Conservation (phyloP, 2,329 filamentous ascomycete genomes). For the Colletotrichum orbiculare region DNA sequence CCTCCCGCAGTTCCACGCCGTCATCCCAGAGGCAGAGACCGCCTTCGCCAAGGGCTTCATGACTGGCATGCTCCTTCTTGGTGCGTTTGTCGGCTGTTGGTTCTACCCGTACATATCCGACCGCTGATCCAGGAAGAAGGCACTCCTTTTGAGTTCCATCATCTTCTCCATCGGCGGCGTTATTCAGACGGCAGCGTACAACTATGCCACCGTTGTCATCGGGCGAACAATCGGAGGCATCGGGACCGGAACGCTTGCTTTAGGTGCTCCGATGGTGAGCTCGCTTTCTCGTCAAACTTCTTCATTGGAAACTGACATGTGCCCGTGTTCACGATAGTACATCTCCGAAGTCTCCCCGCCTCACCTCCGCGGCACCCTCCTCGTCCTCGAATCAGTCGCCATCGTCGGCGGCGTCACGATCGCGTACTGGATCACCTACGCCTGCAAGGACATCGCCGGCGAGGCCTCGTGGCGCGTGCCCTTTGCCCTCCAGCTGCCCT, state of each 20-base stretch:
- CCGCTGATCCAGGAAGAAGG: constrained; percentile 54
- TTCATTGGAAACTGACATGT: no score
- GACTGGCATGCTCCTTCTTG: constrained; percentile 55
- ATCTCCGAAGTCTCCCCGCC: constrained; percentile 2
- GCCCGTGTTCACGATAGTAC: not conserved
- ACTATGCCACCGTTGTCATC: constrained; percentile 41
- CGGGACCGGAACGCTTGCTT: not conserved
- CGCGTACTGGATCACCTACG: constrained; percentile 66
- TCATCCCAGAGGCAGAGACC: constrained; percentile 46
- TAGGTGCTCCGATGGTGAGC: not conserved
- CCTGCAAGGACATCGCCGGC: constrained; percentile 53
- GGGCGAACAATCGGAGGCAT: not conserved
- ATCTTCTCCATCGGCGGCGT: constrained; percentile 55
- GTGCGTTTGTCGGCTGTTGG: constrained; percentile 49
- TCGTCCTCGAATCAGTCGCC: constrained; percentile 61
- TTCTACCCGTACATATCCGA: constrained; percentile 51
- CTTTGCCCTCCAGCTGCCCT: not conserved
- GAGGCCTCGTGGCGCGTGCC: constrained; percentile 42
- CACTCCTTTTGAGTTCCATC: constrained; percentile 49
- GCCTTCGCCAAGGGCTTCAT: constrained; percentile 42
- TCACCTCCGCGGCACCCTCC: constrained; percentile 40
- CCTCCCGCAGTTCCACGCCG: constrained; percentile 54
- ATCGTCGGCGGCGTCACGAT: constrained; percentile 63
- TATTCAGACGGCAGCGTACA: constrained; percentile 45
- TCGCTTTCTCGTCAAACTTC: no score